Evolutionary conservation across 139 green algal species (phyloP).

Genomic region (Chlorella sp.): DNA sequence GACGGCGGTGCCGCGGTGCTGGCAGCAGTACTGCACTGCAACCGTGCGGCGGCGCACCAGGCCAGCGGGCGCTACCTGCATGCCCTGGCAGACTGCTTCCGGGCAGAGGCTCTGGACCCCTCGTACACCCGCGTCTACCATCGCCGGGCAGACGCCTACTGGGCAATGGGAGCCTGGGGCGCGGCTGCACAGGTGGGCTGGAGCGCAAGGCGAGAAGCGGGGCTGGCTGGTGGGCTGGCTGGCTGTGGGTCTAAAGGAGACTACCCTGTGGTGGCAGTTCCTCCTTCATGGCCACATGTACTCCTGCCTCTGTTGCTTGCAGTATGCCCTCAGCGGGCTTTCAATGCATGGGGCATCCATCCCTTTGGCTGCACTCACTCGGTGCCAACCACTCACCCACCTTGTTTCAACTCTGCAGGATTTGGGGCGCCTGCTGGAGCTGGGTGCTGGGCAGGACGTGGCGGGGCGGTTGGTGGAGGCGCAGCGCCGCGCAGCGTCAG

Average conservation of each 20-base stretch:
- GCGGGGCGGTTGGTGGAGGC: conserved; percentile 8
- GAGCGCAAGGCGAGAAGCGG: background rate
- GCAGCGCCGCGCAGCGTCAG: background rate
- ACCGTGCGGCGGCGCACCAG: conserved; percentile 74
- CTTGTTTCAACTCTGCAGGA: background rate
- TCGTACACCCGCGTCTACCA: conserved; percentile 53
- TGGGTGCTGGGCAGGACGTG: conserved; percentile 36
- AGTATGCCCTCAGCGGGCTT: background rate
- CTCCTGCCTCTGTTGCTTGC: background rate
- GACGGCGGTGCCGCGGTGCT: conserved; percentile 28
- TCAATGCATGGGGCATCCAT: too few relatives aligned
- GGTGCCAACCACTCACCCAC: background rate
- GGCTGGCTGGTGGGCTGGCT: too few relatives aligned
- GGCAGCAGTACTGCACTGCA: conserved; percentile 77
- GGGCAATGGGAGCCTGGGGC: conserved; percentile 41
- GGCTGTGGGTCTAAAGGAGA: too few relatives aligned
- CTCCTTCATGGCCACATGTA: background rate
- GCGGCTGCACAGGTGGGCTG: conserved; percentile 35
- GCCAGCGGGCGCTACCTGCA: conserved; percentile 49
- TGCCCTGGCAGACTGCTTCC: conserved; percentile 77
- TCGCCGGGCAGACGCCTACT: conserved; percentile 45
- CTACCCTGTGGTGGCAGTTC: background rate
- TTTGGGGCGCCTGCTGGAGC: background rate
- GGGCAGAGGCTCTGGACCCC: conserved; percentile 67
- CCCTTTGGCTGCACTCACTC: background rate